Evolutionary conservation across 257 asterid species (phyloP).

Genomic region (Solanum tarijense): DNA sequence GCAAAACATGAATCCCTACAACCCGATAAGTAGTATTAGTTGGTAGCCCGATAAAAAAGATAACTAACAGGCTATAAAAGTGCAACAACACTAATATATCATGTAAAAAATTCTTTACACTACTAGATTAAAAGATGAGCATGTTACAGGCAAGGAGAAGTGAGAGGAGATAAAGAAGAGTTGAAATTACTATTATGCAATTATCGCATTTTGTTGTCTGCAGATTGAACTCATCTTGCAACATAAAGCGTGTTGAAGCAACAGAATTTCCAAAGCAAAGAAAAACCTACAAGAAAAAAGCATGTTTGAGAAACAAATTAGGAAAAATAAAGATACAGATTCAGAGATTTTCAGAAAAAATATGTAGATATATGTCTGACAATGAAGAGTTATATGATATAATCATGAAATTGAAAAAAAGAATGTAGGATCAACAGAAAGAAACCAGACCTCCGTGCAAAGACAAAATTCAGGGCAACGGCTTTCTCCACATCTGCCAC

Average conservation of each 20-base stretch:
- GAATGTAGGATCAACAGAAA: not conserved
- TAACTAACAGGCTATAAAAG: not conserved
- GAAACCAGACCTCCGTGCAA: conserved; percentile 21
- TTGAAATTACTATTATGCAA: conserved; percentile 28
- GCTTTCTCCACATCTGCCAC: conserved; percentile 34
- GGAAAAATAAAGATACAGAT: not conserved
- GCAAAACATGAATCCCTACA: conserved; percentile 34
- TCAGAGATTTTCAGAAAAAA: not conserved
- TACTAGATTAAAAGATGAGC: not conserved
- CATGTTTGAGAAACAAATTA: not conserved
- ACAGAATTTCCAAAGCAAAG: conserved; percentile 33
- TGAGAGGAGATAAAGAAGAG: not conserved
- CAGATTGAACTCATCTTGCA: conserved; percentile 41
- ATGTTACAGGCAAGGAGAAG: not conserved
- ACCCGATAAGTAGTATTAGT: not conserved
- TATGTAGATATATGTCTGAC: not conserved
- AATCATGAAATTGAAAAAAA: not conserved
- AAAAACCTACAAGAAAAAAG: conserved; percentile 13
- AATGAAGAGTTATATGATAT: not conserved
- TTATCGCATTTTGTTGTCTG: conserved; percentile 35
- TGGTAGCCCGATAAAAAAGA: not conserved
- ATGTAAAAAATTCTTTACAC: not conserved
- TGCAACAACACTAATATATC: not conserved
- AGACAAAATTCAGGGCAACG: conserved; percentile 35
- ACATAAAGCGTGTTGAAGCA: conserved; percentile 33